Base-by-base conservation (phyloP, 2,329 filamentous ascomycete genomes). In the Thelonectria blattea region DNA sequence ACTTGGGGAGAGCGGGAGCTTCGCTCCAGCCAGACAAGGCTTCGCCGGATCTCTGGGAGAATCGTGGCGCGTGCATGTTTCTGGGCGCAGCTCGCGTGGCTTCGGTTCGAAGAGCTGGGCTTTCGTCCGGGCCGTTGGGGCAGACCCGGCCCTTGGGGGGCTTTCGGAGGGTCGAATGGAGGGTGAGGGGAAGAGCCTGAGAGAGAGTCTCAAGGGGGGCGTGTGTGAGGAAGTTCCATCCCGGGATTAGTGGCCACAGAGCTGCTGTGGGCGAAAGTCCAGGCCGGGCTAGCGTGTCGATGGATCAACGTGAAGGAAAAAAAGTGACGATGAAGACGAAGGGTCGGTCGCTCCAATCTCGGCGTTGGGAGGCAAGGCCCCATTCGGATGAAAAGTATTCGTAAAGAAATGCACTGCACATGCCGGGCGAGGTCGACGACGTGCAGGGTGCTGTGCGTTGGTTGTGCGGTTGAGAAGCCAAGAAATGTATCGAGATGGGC, bases 121-220 rank as follows among this genome's bases (percentile, higher is more conserved):
- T 62, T 66, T 60, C 61, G 60, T 58, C 68, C 68, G 64, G 58
- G 57, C 64, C 56, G 68, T 69, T 70, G 68, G 66, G 68, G 68
- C 60, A 68, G 41, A 56, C 47, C 59, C 43, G 60, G 49, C 58
- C 52, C 18, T 51, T 57, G 61, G 60, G 27, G 58, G 27, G 41
- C 3, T 7, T 30, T 10, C 27, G 60, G 43, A 60, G 48, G 24
- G 27, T 43, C 41, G 41, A 20, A 43, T 17, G 41, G 41, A 18
- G 41, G 60, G 50, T 37, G 56, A 43, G 61, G 57, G 58, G 65
- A 69, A 55, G n/a, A 14, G 15, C 6, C 12, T 14, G 34, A 15
- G 15, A 15, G 34, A 37, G 15, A 2, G 34, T 14, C 34, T 37
- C 15, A 48, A 22, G 41, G 47, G 30, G 47, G 9, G 34, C 22